These are phyloP conservation scores for Cutaneotrichosporon sp. DNA, from an alignment of 1,284 basidiomycete genomes.

Conservation along the genomic window DNA sequence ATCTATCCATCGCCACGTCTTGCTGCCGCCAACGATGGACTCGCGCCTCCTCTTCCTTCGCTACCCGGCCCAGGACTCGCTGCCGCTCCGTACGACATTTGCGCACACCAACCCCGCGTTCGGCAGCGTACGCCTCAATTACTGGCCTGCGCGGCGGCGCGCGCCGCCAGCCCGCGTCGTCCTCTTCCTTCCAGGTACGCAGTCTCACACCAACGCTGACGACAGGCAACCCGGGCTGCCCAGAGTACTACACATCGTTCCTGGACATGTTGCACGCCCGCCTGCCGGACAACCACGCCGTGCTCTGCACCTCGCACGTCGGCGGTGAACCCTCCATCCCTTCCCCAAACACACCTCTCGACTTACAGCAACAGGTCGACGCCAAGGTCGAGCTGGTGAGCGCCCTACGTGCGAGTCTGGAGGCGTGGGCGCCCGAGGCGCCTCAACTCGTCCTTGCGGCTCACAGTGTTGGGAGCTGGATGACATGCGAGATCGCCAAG, in stretches of 20 bases:
- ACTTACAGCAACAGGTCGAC: conserved; percentile 39
- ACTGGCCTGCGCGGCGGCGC: conserved; percentile 37
- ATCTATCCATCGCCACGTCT: neutral
- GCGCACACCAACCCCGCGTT: conserved; percentile 11
- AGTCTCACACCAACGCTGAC: conserved; percentile 3
- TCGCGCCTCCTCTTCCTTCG: conserved; percentile 26
- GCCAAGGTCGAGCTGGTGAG: conserved; percentile 48
- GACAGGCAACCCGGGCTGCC: conserved; percentile 51
- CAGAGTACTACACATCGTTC: conserved; percentile 51
- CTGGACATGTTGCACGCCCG: conserved; percentile 41
- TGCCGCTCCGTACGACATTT: conserved; percentile 12
- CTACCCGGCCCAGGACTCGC: neutral
- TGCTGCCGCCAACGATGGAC: conserved; percentile 20
- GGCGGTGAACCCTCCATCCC: conserved; percentile 42
- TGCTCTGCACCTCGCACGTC: conserved; percentile 49
- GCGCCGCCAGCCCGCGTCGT: conserved; percentile 31
- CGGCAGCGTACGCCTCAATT: conserved; percentile 30
- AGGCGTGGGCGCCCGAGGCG: conserved; percentile 30
- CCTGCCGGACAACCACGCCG: conserved; percentile 44
- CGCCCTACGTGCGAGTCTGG: conserved; percentile 29
- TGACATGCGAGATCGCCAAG: conserved; percentile 44
- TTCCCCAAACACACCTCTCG: conserved; percentile 32
- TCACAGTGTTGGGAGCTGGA: conserved; percentile 50
- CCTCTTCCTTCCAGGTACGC: conserved; percentile 45
- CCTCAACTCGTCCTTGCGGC: conserved; percentile 44